Percentiles rank a stretch among this genome's conserved stretches.
These are phyloP conservation scores for Chlorella sp. DNA, from an alignment of 139 green algal species.

Conservation along the genomic window DNA sequence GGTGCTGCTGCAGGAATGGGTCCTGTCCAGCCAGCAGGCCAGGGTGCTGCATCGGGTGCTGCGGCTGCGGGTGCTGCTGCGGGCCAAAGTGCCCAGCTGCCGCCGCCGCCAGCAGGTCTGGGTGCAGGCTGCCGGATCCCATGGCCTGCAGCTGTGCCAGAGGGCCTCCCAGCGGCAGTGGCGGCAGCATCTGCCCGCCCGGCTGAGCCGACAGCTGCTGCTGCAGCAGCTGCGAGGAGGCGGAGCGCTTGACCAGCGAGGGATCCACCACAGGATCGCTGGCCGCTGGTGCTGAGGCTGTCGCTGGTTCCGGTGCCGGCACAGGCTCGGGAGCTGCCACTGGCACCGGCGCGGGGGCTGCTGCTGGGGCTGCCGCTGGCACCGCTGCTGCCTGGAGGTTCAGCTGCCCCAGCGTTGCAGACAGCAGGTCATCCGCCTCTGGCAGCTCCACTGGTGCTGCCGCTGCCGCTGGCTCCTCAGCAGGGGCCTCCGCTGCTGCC, in stretches of 20 bases:
- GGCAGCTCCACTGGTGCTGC: constrained; percentile 5
- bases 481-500: neutral
- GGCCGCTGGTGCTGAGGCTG: neutral
- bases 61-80: constrained; percentile 1
- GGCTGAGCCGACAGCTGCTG: neutral
- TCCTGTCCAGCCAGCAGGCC: constrained; percentile 28
- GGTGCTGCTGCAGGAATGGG: neutral
- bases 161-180: constrained; percentile 13
- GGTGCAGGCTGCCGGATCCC: constrained; percentile 1
- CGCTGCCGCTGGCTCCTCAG: neutral
- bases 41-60: neutral
- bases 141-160: constrained; percentile 24
- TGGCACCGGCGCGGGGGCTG: neutral
- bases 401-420: neutral
- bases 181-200: neutral
- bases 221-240: constrained; percentile 2
- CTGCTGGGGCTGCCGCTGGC: neutral
- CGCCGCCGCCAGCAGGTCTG: neutral
- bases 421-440: constrained; percentile 28
- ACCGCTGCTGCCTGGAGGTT: neutral
- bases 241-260: constrained; percentile 1
- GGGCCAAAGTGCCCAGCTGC: constrained; percentile 2
- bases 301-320: neutral
- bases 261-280: constrained; percentile 17
- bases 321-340: neutral